Evolutionary conservation across 371 early-diverging fungal species (phyloP), one percentile per base, ranked within the genome.

Genomic region (Nematocida ironsii): DNA sequence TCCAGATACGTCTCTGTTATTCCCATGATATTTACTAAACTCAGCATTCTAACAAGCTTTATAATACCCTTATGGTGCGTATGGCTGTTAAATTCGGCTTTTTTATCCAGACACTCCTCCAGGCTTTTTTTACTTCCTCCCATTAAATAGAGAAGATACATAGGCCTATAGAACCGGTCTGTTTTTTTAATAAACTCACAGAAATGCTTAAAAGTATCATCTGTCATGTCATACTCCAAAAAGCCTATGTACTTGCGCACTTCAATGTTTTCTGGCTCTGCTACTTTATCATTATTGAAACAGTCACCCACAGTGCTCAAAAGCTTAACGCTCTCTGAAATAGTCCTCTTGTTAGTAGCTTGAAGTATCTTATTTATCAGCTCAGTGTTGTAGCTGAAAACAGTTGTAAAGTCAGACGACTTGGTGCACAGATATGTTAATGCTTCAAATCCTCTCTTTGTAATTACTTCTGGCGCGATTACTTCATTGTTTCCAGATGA

Each of bases 211-310:
- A 64, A 64, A 13, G 42, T 64, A 23, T 64, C 64, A 23, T 64
- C 64, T 64, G 64, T 42, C 64, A 74, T 62, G 16, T 74, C 74
- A 39, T 64, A 66, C 50, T 74, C 56, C n/a, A 74, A 56, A 11
- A 74, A n/a, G 18, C 45, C 25, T 5, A 74, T 27, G 67, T 47
- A 66, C 42, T 23, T 66, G 5, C 66, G 25, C 11, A 55, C 61
- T 11, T 74, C 42, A n/a, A 74, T 25, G 9, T 23, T n/a, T 7
- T 56, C 56, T 23, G 16, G 6, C 6, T 44, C 40, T 7, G 5
- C 0, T 5, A 74, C 44, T 52, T 42, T 62, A 13, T 55, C 54
- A 45, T 27, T 57, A 5, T 13, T 23, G 56, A 66, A 74, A 54
- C 74, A 62, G 48, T 67, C 42, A 9, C 74, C 52, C 25, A 74